These are phyloP conservation scores for Dittrichia graveolens DNA, from an alignment of 129 eudicot genomes.

Conservation along the genomic window DNA sequence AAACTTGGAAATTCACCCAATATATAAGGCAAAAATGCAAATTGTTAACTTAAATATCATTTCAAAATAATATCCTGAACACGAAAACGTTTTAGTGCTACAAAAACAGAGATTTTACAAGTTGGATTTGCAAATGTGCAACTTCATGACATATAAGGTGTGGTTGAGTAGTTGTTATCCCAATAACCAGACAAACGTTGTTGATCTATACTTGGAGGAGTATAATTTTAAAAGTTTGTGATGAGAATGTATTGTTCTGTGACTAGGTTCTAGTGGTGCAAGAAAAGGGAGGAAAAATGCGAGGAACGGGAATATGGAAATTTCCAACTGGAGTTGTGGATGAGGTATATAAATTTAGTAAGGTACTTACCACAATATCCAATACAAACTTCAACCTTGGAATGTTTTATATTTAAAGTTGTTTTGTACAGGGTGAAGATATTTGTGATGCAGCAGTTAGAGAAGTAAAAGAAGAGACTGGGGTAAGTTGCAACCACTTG, in stretches of 20 bases:
- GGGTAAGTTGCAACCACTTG: conserved; percentile 41
- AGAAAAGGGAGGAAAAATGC: conserved; percentile 54
- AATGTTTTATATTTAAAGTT: neutral
- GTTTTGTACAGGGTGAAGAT: conserved; percentile 58
- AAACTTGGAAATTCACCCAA: too few species aligned
- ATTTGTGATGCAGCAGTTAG: conserved; percentile 63
- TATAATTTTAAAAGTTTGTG: neutral
- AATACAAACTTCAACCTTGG: too few species aligned
- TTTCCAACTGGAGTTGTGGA: conserved; percentile 71
- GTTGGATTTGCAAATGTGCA: too few species aligned
- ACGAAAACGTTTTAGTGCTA: too few species aligned
- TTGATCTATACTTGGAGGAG: too few species aligned
- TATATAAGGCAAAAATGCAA: too few species aligned
- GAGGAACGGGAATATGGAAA: conserved; percentile 64
- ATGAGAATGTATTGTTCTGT: neutral
- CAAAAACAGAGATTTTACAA: too few species aligned
- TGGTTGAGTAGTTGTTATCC: neutral
- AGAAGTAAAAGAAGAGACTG: conserved; percentile 77
- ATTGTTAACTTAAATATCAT: too few species aligned
- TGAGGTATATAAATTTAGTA: conserved; percentile 41
- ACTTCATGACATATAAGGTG: neutral
- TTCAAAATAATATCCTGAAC: too few species aligned
- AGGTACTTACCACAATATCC: neutral
- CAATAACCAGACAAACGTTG: neutral
- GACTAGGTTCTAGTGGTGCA: conserved; percentile 64